Percentiles rank a stretch among this genome's conserved stretches.
Evolutionary conservation across 305 asterid genomes (phyloP).

Genomic region (Solanum chacoense): DNA sequence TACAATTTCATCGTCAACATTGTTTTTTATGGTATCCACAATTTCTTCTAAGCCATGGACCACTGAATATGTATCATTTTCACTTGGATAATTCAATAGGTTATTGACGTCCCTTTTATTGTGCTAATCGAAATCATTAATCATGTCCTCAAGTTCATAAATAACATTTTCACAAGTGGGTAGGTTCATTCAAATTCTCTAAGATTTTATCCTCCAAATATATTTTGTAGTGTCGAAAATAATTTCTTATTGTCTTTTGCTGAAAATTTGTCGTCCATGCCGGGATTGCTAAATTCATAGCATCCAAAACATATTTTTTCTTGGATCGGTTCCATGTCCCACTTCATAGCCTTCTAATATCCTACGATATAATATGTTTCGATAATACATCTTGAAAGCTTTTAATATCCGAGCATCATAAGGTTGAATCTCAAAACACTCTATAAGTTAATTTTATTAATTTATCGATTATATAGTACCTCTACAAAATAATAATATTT

Average conservation of each 20-base stretch:
- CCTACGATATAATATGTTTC: rapidly evolving
- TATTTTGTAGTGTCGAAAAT: too few species aligned
- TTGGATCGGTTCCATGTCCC: neutral
- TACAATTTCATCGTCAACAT: neutral
- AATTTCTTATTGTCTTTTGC: neutral
- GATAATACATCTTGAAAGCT: too few species aligned
- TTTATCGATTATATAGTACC: too few species aligned
- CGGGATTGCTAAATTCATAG: neutral
- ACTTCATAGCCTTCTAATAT: neutral
- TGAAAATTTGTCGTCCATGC: neutral
- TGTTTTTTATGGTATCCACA: too few species aligned
- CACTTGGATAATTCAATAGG: too few species aligned
- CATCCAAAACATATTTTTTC: too few species aligned
- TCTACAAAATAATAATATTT: too few species aligned
- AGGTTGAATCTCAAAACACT: neutral
- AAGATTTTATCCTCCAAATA: neutral
- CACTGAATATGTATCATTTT: too few species aligned
- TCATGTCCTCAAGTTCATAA: neutral
- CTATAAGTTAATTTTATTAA: neutral
- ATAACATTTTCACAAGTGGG: neutral
- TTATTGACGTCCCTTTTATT: too few species aligned
- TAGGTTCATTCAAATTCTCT: neutral
- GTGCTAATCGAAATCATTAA: too few species aligned
- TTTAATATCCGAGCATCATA: neutral
- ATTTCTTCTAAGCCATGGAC: neutral